These are phyloP conservation scores for Cocos nucifera DNA, from an alignment of 176 grass and related monocot species.

Conservation along the genomic window DNA sequence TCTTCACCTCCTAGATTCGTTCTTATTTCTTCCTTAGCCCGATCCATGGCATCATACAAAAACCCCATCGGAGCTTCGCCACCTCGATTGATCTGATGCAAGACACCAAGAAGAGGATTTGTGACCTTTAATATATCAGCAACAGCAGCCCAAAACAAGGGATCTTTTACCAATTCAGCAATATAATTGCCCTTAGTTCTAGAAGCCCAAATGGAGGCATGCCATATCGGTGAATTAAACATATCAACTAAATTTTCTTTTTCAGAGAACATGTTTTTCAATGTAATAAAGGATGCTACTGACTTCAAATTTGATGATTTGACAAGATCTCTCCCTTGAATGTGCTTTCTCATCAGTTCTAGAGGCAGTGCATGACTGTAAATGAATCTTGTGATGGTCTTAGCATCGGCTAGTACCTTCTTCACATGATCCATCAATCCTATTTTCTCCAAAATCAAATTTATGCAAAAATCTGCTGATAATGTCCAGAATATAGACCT, in stretches of 20 bases:
- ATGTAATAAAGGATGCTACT: conserved; percentile 50
- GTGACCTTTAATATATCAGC: conserved; percentile 50
- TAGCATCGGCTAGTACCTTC: conserved; percentile 44
- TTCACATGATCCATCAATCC: conserved; percentile 37
- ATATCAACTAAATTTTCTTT: conserved; percentile 37
- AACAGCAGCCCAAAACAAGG: conserved; percentile 58
- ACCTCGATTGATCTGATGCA: conserved; percentile 28
- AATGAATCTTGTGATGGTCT: conserved; percentile 49
- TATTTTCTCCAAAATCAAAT: conserved; percentile 64
- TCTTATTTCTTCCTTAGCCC: conserved; percentile 60
- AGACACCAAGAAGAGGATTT: conserved; percentile 48
- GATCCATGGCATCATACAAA: conserved; percentile 73
- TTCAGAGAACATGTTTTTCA: conserved; percentile 42
- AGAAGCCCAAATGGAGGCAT: conserved; percentile 37
- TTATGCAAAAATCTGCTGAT: conserved; percentile 72
- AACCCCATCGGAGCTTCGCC: conserved; percentile 46
- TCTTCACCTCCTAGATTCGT: conserved; percentile 29
- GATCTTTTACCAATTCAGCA: conserved; percentile 28
- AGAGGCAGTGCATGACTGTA: conserved; percentile 41
- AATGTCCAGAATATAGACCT: conserved; percentile 39
- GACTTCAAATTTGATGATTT: conserved; percentile 38
- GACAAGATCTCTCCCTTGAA: conserved; percentile 35
- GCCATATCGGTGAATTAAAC: conserved; percentile 47
- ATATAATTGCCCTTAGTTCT: conserved; percentile 17
- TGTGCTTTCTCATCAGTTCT: conserved; percentile 27